These are phyloP conservation scores for Bretziella fagacearum DNA, from an alignment of 2,329 filamentous ascomycete species.

Conservation along the genomic window DNA sequence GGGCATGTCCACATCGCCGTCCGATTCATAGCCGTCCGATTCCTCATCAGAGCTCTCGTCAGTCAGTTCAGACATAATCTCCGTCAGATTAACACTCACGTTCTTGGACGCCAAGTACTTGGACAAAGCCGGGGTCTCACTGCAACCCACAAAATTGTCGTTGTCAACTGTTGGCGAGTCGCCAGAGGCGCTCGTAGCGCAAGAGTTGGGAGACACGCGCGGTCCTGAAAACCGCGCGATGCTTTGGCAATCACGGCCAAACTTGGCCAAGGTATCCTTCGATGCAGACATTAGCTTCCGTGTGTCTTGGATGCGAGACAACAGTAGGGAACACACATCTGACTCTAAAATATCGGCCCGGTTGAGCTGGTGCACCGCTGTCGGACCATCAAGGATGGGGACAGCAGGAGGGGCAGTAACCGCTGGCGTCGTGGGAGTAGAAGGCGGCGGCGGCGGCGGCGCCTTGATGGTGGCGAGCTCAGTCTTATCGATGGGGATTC, in stretches of 20 bases:
- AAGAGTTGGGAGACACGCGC: neutral
- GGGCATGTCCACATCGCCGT: constrained; percentile 3
- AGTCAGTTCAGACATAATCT: constrained; percentile 9
- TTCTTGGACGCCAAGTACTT: constrained; percentile 14
- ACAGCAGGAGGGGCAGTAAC: neutral
- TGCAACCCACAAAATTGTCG: constrained; percentile 13
- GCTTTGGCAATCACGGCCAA: constrained; percentile 5
- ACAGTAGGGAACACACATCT: constrained; percentile 14
- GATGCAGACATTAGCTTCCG: constrained; percentile 11
- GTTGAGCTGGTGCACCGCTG: constrained; percentile 6
- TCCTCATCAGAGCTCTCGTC: constrained; percentile 10
- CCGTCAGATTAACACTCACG: constrained; percentile 10
- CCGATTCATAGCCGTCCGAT: constrained; percentile 3
- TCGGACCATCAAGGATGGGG: neutral
- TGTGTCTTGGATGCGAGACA: constrained; percentile 14
- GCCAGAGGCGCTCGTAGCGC: neutral
- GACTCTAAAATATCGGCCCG: constrained; percentile 9
- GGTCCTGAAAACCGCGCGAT: neutral
- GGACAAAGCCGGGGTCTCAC: constrained; percentile 12
- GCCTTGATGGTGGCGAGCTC: constrained; percentile 8
- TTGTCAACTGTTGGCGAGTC: too few relatives aligned
- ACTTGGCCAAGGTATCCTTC: neutral
- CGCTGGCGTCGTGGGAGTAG: neutral
- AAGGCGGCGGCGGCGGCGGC: neutral
- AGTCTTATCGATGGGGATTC: constrained; percentile 51